A percentile compares a stretch with the other conserved stretches of the same genome.
phyloP scores from a whole-genome alignment of 148 eudicot species.

The Polygonum maritimum region DNA sequence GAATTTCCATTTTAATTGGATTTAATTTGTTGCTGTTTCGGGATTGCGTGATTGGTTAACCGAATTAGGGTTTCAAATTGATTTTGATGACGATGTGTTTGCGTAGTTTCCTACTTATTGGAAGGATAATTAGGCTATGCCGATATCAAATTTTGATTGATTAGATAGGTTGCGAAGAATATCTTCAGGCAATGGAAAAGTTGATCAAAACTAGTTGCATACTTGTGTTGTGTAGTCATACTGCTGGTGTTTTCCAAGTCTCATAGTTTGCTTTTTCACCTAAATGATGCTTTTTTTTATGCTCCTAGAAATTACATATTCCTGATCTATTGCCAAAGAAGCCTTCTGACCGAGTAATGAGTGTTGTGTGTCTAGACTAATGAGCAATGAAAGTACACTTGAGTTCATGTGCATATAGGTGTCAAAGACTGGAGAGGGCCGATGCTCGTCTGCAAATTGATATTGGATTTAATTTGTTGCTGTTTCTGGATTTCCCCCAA shows the following conservation, averaged over 20 bases:
- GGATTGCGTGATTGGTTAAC: background rate
- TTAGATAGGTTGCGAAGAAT: background rate
- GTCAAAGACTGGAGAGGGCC: slow-evolving; percentile 61
- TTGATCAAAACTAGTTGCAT: background rate
- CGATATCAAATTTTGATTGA: background rate
- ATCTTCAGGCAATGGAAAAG: background rate
- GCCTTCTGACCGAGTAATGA: no score
- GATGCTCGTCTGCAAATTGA: slow-evolving; percentile 56
- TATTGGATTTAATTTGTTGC: background rate
- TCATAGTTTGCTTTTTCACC: background rate
- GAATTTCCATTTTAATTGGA: background rate
- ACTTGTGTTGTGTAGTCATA: background rate
- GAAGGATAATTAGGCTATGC: background rate
- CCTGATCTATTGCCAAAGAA: background rate
- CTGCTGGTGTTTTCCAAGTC: background rate
- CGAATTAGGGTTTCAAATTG: background rate
- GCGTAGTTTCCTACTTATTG: background rate
- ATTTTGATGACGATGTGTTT: background rate
- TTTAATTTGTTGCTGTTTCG: background rate
- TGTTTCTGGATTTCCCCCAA: background rate
- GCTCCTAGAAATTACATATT: background rate
- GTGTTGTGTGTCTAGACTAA: background rate
- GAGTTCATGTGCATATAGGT: slow-evolving; percentile 30
- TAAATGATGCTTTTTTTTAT: background rate
- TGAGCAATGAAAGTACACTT: background rate